Percentiles rank a stretch among this genome's conserved stretches.
Conservation (phyloP, 352 stramenopile species). For the Phytophthora ohioensis region DNA sequence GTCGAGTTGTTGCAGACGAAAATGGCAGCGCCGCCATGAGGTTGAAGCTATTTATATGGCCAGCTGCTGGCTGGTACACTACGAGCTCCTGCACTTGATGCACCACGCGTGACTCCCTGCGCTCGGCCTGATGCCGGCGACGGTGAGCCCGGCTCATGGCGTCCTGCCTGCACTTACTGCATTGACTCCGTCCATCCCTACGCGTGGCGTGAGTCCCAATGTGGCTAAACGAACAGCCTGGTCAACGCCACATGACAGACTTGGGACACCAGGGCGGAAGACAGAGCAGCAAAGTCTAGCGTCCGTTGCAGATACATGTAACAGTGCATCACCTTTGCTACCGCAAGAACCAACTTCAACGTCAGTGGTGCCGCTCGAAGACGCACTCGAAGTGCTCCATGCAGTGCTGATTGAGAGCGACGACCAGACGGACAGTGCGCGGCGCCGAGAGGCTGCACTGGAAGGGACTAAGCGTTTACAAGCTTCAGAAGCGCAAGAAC, state of each 20-base stretch:
- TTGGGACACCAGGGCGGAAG: conserved; percentile 5
- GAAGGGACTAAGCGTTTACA: conserved; percentile 22
- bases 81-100: conserved; percentile 17
- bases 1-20: conserved; percentile 8
- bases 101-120: background rate
- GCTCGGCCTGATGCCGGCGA: background rate
- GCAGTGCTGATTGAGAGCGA: conserved; percentile 31
- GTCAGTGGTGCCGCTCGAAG: conserved; percentile 16
- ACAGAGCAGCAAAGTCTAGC: conserved; percentile 2
- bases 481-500: conserved; percentile 21
- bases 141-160: background rate
- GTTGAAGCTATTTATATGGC: conserved; percentile 29
- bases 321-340: too few species aligned
- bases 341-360: conserved; percentile 16
- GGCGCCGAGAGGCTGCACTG: conserved; percentile 19
- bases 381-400: conserved; percentile 41
- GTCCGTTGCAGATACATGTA: background rate
- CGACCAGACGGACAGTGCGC: conserved; percentile 26
- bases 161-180: conserved; percentile 16
- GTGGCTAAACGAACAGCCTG: conserved; percentile 39
- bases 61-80: background rate
- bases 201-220: conserved; percentile 31
- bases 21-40: background rate
- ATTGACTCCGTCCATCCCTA: background rate
- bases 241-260: conserved; percentile 29